Percentiles rank a stretch among this genome's conserved stretches.
phyloP scores from a whole-genome alignment of 2,329 filamentous ascomycete species.

The Colletotrichum brevisporum region DNA sequence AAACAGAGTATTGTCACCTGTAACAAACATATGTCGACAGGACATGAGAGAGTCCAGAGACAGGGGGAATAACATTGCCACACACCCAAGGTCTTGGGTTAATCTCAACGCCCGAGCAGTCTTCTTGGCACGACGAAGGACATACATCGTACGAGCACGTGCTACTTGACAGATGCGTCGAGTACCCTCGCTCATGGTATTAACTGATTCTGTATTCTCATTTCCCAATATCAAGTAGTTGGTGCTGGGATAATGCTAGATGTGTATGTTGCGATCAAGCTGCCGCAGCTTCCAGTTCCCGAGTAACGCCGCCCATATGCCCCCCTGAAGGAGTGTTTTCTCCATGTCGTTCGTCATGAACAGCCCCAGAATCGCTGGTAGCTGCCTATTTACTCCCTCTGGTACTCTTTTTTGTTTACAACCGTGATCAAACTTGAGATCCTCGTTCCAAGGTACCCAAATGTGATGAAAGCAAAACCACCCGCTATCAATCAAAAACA shows the following conservation, averaged over 20 bases:
- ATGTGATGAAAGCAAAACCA: not conserved
- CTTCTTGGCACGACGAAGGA: too few relatives aligned
- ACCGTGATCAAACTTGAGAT: not conserved
- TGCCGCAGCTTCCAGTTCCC: not conserved
- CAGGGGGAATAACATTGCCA: too few relatives aligned
- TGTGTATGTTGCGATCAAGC: not conserved
- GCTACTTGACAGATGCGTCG: too few relatives aligned
- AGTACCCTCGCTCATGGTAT: too few relatives aligned
- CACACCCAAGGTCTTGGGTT: too few relatives aligned
- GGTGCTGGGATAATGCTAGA: not conserved
- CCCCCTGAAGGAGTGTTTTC: not conserved
- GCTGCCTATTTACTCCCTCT: not conserved
- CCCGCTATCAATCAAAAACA: not conserved
- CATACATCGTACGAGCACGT: too few relatives aligned
- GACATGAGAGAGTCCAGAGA: too few relatives aligned
- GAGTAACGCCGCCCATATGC: slow-evolving; percentile 11
- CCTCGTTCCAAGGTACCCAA: not conserved
- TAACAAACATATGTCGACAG: too few relatives aligned
- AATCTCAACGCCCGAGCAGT: too few relatives aligned
- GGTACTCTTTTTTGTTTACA: not conserved
- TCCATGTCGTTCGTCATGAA: not conserved
- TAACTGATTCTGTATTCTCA: too few relatives aligned
- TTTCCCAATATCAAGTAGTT: not conserved
- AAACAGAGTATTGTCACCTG: too few relatives aligned
- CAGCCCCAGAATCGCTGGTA: not conserved